Percentiles rank a stretch among this genome's conserved stretches.
Evolutionary conservation across 805 yeast genomes (phyloP).

Genomic region (Tetrapisispora arboricola): DNA sequence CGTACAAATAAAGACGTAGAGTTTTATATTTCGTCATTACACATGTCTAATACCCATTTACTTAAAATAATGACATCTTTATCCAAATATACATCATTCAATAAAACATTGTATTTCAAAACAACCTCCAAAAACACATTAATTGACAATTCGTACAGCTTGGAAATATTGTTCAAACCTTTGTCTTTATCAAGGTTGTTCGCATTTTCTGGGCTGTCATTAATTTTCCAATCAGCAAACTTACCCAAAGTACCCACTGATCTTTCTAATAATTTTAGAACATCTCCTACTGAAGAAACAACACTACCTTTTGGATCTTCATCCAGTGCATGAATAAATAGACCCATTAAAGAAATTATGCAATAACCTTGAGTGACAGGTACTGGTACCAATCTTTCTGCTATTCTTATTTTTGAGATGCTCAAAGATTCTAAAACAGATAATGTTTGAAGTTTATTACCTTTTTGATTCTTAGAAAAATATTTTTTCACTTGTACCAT

Average conservation of each 20-base stretch:
- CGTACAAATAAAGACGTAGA: no score
- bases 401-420: conserved; percentile 36
- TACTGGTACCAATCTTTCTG: conserved; percentile 48
- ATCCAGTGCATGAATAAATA: conserved; percentile 42
- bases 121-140: conserved; percentile 56
- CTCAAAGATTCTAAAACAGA: conserved; percentile 17
- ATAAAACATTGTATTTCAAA: conserved; percentile 47
- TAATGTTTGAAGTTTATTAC: conserved; percentile 3
- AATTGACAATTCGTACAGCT: conserved; percentile 55
- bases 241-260: conserved; percentile 46
- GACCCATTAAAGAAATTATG: conserved; percentile 45
- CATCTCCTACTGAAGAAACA: conserved; percentile 48
- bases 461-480: not conserved
- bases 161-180: conserved; percentile 35
- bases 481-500: not conserved
- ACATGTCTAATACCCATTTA: conserved; percentile 57
- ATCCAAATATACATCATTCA: conserved; percentile 54
- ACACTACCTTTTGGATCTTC: conserved; percentile 54
- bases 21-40: conserved; percentile 9
- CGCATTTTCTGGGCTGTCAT: conserved; percentile 7
- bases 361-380: conserved; percentile 59
- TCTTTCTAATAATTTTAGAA: conserved; percentile 48
- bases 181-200: conserved; percentile 12
- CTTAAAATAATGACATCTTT: conserved; percentile 59
- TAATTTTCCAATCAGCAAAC: conserved; percentile 27